Percentiles rank a stretch among this genome's conserved stretches.
Conservation (phyloP, 169 alveolate species). For the Plasmodium gaboni region DNA sequence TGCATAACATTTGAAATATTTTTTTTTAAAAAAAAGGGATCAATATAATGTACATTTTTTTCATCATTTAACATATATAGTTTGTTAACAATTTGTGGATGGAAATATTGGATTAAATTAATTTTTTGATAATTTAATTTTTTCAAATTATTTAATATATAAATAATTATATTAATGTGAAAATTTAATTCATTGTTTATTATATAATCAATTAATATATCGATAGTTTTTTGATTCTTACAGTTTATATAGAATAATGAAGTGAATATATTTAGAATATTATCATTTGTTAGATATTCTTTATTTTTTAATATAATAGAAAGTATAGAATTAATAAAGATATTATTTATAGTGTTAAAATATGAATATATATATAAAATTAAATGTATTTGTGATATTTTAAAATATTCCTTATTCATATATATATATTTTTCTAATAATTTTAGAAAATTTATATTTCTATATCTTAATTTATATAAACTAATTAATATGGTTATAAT, state of each 20-base stretch:
- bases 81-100: slow-evolving; percentile 31
- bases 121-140: slow-evolving; percentile 26
- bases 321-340: slow-evolving; percentile 27
- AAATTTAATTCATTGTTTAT: slow-evolving; percentile 31
- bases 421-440: slow-evolving; percentile 44
- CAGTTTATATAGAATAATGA: slow-evolving; percentile 57
- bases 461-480: slow-evolving; percentile 43
- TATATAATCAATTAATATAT: slow-evolving; percentile 30
- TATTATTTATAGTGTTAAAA: slow-evolving; percentile 58
- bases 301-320: slow-evolving; percentile 35
- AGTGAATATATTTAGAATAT: slow-evolving; percentile 57
- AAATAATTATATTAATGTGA: slow-evolving; percentile 42
- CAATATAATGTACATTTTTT: slow-evolving; percentile 14
- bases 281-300: slow-evolving; percentile 24
- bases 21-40: slow-evolving; percentile 40
- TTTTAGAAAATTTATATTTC: slow-evolving; percentile 44
- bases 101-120: slow-evolving; percentile 33
- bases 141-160: slow-evolving; percentile 46
- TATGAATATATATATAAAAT: slow-evolving; percentile 50
- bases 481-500: slow-evolving; percentile 30
- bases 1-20: slow-evolving; percentile 29
- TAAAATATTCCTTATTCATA: slow-evolving; percentile 41
- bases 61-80: slow-evolving; percentile 12
- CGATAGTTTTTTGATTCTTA: slow-evolving; percentile 49
- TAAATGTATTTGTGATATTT: slow-evolving; percentile 46